Percentiles rank a stretch among this genome's conserved stretches.
Conservation (phyloP, 176 grass and related monocot genomes). For the Carex myosuroides region DNA sequence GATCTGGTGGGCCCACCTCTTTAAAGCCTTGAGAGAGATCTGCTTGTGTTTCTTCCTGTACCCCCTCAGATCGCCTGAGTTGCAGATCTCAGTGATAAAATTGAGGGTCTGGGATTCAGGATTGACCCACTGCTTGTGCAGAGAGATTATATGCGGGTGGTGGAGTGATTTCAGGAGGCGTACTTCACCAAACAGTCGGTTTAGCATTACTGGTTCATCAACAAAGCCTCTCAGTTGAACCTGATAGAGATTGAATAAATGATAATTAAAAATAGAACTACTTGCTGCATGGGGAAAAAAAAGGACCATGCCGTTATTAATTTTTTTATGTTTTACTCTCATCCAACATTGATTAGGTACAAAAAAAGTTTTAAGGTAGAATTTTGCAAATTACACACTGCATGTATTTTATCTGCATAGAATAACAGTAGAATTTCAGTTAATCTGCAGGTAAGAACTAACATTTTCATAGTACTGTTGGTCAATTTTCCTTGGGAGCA, state of each 20-base stretch:
- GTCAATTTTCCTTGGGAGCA: background rate
- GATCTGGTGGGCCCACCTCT: constrained; percentile 91
- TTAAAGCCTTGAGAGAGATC: constrained; percentile 82
- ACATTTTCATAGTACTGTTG: background rate
- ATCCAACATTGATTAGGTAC: background rate
- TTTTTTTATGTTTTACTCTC: background rate
- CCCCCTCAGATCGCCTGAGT: constrained; percentile 69
- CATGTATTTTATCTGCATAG: background rate
- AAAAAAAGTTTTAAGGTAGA: background rate
- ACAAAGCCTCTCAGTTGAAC: constrained; percentile 49
- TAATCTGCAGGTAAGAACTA: background rate
- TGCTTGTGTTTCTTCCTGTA: constrained; percentile 75
- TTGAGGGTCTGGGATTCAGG: constrained; percentile 58
- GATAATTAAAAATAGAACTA: background rate
- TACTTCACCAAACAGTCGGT: constrained; percentile 72
- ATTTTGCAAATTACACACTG: background rate
- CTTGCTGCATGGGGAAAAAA: background rate
- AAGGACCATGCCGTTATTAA: background rate
- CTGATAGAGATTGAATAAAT: background rate
- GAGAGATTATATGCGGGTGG: constrained; percentile 76
- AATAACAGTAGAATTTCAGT: background rate
- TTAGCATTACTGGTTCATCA: constrained; percentile 52
- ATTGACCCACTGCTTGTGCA: constrained; percentile 78
- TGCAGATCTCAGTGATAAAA: constrained; percentile 98
- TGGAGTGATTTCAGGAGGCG: constrained; percentile 67